phyloP scores from a whole-genome alignment of 352 stramenopile species.

The Pythium periplocum region DNA sequence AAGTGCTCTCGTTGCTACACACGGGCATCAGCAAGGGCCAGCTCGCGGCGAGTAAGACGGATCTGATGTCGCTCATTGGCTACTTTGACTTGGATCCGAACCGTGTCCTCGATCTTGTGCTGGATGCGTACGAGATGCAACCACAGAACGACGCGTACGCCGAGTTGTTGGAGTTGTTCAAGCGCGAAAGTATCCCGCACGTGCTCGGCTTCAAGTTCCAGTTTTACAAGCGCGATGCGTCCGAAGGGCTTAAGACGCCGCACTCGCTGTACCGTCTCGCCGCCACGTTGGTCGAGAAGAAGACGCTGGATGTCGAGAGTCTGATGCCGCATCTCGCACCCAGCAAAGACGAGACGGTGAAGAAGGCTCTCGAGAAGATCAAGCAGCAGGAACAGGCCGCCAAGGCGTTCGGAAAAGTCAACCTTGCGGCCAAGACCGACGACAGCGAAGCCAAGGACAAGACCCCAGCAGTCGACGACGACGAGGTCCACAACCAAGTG shows the following conservation, averaged over 20 bases:
- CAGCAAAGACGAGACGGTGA: conserved; percentile 55
- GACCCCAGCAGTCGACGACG: conserved; percentile 16
- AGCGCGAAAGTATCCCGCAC: conserved; percentile 76
- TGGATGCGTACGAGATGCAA: conserved; percentile 92
- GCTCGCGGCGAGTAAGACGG: conserved; percentile 60
- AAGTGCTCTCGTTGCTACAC: conserved; percentile 85
- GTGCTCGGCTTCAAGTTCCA: conserved; percentile 93
- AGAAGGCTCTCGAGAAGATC: conserved; percentile 23
- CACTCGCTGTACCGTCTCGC: conserved; percentile 79
- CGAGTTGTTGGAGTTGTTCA: conserved; percentile 68
- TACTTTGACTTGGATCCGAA: conserved; percentile 97
- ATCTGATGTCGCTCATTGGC: conserved; percentile 73
- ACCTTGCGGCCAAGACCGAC: conserved; percentile 38
- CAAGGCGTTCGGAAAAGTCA: conserved; percentile 70
- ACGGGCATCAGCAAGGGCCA: conserved; percentile 58
- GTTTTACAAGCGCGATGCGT: conserved; percentile 74
- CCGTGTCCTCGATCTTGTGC: conserved; percentile 90
- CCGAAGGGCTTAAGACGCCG: conserved; percentile 40
- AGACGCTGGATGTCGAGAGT: conserved; percentile 66
- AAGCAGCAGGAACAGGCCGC: conserved; percentile 55
- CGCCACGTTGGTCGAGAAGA: conserved; percentile 83
- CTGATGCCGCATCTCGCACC: conserved; percentile 78
- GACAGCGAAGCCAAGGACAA: conserved; percentile 21
- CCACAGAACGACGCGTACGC: conserved; percentile 73
- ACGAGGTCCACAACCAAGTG: conserved; percentile 63